Conservation (phyloP, 2,329 filamentous ascomycete genomes). For the Aotearoamyces nothofagi region DNA sequence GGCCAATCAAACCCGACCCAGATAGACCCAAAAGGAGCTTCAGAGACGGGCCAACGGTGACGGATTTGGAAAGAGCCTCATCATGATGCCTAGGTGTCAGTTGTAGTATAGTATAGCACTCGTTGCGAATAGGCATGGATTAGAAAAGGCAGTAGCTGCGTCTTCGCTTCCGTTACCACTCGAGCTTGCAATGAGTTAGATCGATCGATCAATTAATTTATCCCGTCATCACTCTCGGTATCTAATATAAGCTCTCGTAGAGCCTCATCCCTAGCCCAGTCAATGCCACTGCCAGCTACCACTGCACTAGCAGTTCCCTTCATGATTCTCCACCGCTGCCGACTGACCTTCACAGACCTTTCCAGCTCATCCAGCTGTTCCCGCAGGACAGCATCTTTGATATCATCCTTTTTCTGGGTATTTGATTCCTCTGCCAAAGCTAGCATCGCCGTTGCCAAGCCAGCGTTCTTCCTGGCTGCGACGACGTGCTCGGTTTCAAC, state of each 20-base stretch:
- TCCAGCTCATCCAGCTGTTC: conserved; percentile 44
- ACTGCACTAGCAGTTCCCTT: conserved; percentile 68
- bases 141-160: too few relatives aligned
- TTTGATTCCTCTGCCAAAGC: conserved; percentile 42
- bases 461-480: conserved; percentile 42
- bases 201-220: too few relatives aligned
- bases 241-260: conserved; percentile 61
- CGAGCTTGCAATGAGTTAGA: too few relatives aligned
- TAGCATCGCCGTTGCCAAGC: conserved; percentile 46
- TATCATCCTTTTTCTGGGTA: conserved; percentile 34
- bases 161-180: too few relatives aligned
- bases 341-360: conserved; percentile 41
- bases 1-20: too few relatives aligned
- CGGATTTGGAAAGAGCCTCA: too few relatives aligned
- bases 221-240: conserved; percentile 36
- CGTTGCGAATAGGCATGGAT: too few relatives aligned
- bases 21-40: too few relatives aligned
- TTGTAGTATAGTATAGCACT: too few relatives aligned
- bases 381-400: conserved; percentile 34
- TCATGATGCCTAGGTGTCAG: too few relatives aligned
- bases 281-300: conserved; percentile 66
- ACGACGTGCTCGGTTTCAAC: conserved; percentile 42
- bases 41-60: too few relatives aligned
- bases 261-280: conserved; percentile 59
- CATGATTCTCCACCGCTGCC: conserved; percentile 55